Evolutionary conservation across 2,329 filamentous ascomycete species (phyloP), one percentile per base, ranked within the genome.

Genomic region (Phyllosticta paracitricarpa): DNA sequence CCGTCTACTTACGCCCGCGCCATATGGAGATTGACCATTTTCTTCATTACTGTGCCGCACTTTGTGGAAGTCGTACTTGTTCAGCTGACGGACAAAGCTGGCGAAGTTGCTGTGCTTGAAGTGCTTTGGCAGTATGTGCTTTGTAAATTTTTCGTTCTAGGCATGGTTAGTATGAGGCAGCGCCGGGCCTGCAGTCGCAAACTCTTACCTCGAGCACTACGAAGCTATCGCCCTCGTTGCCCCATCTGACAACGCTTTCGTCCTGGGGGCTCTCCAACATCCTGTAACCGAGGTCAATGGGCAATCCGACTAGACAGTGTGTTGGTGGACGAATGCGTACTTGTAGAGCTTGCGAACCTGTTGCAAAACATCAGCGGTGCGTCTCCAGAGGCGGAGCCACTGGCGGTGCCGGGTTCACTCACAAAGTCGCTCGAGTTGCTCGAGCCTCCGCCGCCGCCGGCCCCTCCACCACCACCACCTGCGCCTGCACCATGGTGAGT

Each of bases 81-180:
- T 97, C 62, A 97, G 79, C 73, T 97, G 92, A 56, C 92, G 88
- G 62, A 97, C 92, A 72, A 97, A 97, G 76, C 91, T 96, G 33
- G 92, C 92, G 78, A 97, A 97, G 74, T 97, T 97, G 82, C 91
- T 96, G 77, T 97, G 94, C 76, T 99, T 99, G 81, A 99, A 99
- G 70, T 97, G 91, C 73, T 97, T 97, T 2, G 94, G 94, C 17
- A 99, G 84, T 68, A 99, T 96, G 51, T 89, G 89, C 74, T 97
- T 96, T 24, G 94, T 97, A 71, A 99, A 99, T 75, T 96, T 96
- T 74, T 97, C 93, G 75, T 95, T 96, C 93, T 97, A 73, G 54
- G 52, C 56, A 17, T 48, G 17, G 48, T 62, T 14, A 62, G 61
- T 56, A 17, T 24, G 57, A 54, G 19, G 19, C 14, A 28, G 56